Evolutionary conservation across 768 basidiomycete species (phyloP).

Genomic region (Boletus patriciae): DNA sequence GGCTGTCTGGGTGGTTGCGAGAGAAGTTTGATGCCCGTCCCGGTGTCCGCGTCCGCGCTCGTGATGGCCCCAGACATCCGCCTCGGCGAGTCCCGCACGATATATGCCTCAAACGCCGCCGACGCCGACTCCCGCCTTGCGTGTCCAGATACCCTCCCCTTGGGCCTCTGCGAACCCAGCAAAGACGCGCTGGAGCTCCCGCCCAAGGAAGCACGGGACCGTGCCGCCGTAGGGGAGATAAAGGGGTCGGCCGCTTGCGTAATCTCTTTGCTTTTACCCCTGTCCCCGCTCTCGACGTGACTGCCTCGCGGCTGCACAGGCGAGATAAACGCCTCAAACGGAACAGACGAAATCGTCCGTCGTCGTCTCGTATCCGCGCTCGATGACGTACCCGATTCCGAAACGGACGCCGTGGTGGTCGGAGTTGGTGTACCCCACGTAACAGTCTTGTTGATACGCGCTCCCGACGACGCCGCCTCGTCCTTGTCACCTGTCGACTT

Average conservation of each 20-base stretch:
- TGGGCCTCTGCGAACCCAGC: neutral
- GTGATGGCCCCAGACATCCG: neutral
- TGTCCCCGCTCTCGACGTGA: neutral
- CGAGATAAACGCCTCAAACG: constrained; percentile 28
- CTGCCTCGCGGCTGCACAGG: neutral
- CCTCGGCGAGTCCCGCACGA: constrained; percentile 12
- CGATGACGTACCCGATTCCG: neutral
- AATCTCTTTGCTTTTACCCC: constrained; percentile 2
- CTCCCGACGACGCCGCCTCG: neutral
- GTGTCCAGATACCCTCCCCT: neutral
- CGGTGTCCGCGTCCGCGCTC: too few species aligned
- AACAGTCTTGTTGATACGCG: neutral
- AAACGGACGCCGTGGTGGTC: neutral
- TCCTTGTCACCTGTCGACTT: neutral
- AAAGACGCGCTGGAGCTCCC: neutral
- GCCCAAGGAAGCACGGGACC: neutral
- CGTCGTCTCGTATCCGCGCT: neutral
- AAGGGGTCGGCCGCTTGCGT: neutral
- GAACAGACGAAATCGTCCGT: neutral
- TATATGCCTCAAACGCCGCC: constrained; percentile 18
- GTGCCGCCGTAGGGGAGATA: neutral
- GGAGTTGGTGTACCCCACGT: neutral
- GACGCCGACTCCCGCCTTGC: constrained; percentile 14
- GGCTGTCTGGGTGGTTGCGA: neutral
- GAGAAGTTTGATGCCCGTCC: neutral